phyloP scores from a whole-genome alignment of 306 rosid species.

The Castanea crenata region DNA sequence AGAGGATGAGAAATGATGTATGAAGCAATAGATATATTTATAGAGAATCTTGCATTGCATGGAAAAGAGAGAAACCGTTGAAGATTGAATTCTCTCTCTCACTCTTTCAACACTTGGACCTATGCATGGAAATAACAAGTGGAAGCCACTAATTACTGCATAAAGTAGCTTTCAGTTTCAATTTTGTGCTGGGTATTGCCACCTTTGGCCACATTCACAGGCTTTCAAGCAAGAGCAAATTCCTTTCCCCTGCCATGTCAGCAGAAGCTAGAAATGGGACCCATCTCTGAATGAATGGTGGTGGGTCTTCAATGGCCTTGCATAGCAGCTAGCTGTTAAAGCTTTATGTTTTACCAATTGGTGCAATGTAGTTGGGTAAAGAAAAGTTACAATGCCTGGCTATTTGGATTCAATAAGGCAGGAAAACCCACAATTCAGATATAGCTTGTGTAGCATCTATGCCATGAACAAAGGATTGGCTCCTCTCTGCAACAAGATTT shows the following conservation, averaged over 20 bases:
- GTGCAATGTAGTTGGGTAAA: too few species aligned
- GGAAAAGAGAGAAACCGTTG: slow-evolving; percentile 23
- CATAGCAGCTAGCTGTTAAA: not conserved
- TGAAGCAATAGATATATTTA: not conserved
- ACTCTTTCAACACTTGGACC: slow-evolving; percentile 32
- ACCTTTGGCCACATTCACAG: not conserved
- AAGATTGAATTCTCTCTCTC: slow-evolving; percentile 1
- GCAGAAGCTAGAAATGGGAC: slow-evolving; percentile 18
- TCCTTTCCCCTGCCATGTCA: slow-evolving; percentile 4
- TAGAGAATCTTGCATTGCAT: slow-evolving; percentile 11
- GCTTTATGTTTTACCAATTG: not conserved
- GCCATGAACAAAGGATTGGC: not conserved
- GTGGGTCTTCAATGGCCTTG: too few species aligned
- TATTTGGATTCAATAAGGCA: not conserved
- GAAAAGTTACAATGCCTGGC: too few species aligned
- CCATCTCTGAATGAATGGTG: not conserved
- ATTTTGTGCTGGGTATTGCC: slow-evolving; percentile 15
- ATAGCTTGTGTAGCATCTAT: not conserved
- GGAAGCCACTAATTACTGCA: slow-evolving; percentile 23
- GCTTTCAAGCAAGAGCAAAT: slow-evolving; percentile 20
- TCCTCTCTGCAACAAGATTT: not conserved
- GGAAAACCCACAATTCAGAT: not conserved
- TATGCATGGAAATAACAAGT: slow-evolving; percentile 18
- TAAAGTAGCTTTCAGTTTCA: slow-evolving; percentile 32
- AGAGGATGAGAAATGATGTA: not conserved